These are phyloP conservation scores for Litchi chinensis DNA, from an alignment of 345 rosid species.

Conservation along the genomic window DNA sequence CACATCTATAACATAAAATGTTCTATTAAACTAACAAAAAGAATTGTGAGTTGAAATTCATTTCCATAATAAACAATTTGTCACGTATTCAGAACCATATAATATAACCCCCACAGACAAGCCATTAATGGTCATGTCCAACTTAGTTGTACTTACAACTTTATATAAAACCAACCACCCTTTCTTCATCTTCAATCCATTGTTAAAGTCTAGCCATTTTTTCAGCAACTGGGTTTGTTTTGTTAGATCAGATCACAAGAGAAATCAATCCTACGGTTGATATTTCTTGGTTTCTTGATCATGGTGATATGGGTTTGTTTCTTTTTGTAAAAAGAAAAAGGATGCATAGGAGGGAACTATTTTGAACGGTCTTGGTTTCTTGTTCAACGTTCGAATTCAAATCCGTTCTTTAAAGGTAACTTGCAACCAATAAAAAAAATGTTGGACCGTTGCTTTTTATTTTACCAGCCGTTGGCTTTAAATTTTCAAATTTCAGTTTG, in stretches of 20 bases:
- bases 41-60: neutral
- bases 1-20: neutral
- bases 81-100: constrained; percentile 17
- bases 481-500: constrained; percentile 42
- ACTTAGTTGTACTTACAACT: constrained; percentile 3
- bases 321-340: constrained; percentile 23
- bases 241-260: constrained; percentile 14
- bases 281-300: constrained; percentile 7
- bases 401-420: constrained; percentile 42
- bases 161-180: neutral
- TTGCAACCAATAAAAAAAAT: constrained; percentile 8
- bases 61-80: neutral
- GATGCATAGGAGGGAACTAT: constrained; percentile 44
- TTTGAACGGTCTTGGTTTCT: constrained; percentile 33
- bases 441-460: constrained; percentile 51
- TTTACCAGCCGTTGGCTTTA: constrained; percentile 34
- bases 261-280: constrained; percentile 21
- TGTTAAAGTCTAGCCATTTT: neutral
- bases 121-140: constrained; percentile 23
- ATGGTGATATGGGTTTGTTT: constrained; percentile 15
- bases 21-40: neutral
- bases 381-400: constrained; percentile 50
- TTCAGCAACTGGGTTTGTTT: constrained; percentile 22
- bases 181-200: constrained; percentile 1
- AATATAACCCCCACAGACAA: neutral